Conservation (phyloP, 2,329 filamentous ascomycete species). For the Metarhizium humberi region DNA sequence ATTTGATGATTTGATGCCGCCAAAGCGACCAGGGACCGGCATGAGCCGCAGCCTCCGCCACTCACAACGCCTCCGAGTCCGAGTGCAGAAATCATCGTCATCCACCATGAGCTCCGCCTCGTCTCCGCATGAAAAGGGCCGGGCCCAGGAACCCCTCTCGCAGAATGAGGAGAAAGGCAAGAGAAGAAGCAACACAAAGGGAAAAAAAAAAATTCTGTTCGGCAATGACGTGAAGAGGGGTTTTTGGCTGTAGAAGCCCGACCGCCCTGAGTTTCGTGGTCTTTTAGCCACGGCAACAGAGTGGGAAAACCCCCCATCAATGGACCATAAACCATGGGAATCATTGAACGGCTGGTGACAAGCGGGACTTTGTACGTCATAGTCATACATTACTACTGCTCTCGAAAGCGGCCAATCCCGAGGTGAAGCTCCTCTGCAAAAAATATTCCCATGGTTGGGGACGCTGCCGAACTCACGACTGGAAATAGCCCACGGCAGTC, state of each 20-base stretch:
- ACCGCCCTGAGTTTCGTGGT: background rate
- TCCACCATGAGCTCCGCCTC: slow-evolving; percentile 3
- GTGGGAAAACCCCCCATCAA: too few species aligned
- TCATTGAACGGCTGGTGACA: slow-evolving; percentile 1
- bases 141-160: background rate
- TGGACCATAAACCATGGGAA: background rate
- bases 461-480: background rate
- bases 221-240: background rate
- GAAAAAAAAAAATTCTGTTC: background rate
- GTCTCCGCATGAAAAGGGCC: slow-evolving; percentile 1
- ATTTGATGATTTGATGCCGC: background rate
- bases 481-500: background rate
- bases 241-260: background rate
- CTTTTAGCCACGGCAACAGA: background rate
- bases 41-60: background rate
- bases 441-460: background rate
- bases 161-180: background rate
- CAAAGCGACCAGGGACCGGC: background rate
- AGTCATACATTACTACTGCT: background rate
- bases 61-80: background rate
- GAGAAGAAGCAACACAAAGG: background rate
- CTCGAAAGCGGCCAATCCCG: background rate
- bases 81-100: slow-evolving; percentile 3
- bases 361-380: background rate
- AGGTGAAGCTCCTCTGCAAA: background rate